phyloP scores from a whole-genome alignment of 805 yeast genomes.

The Starmerella cellae region DNA sequence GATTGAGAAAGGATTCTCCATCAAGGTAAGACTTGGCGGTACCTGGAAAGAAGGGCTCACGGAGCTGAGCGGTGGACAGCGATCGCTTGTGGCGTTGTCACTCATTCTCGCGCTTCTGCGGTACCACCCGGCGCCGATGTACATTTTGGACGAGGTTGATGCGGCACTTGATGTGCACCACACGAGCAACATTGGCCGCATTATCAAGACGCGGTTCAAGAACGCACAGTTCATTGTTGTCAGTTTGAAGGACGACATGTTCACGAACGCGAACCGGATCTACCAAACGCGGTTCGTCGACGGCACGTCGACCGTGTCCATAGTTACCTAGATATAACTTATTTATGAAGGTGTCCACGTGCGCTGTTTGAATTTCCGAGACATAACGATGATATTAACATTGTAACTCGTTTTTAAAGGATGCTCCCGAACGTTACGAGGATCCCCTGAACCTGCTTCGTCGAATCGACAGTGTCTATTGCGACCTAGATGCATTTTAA shows the following conservation, averaged over 20 bases:
- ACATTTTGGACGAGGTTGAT: slow-evolving; percentile 92
- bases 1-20: slow-evolving; percentile 80
- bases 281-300: slow-evolving; percentile 91
- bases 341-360: too few relatives aligned
- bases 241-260: slow-evolving; percentile 95
- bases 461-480: too few relatives aligned
- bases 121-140: slow-evolving; percentile 98
- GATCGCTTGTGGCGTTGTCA: slow-evolving; percentile 86
- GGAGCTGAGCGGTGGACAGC: slow-evolving; percentile 93
- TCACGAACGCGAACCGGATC: slow-evolving; percentile 88
- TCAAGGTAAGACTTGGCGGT: slow-evolving; percentile 74
- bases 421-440: too few relatives aligned
- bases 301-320: slow-evolving; percentile 38
- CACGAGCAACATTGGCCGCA: slow-evolving; percentile 93
- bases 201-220: slow-evolving; percentile 86
- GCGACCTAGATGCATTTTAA: too few relatives aligned
- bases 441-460: too few relatives aligned
- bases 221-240: slow-evolving; percentile 96
- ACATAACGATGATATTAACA: too few relatives aligned
- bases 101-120: slow-evolving; percentile 82
- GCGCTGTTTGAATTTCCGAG: too few relatives aligned
- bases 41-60: slow-evolving; percentile 94
- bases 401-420: too few relatives aligned
- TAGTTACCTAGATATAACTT: slow-evolving; percentile 4
- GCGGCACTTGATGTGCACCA: slow-evolving; percentile 96